A percentile compares a stretch with the other conserved stretches of the same genome.
These are phyloP conservation scores for Bacterosira constricta DNA, from an alignment of 108 stramenopile genomes.

Conservation along the genomic window DNA sequence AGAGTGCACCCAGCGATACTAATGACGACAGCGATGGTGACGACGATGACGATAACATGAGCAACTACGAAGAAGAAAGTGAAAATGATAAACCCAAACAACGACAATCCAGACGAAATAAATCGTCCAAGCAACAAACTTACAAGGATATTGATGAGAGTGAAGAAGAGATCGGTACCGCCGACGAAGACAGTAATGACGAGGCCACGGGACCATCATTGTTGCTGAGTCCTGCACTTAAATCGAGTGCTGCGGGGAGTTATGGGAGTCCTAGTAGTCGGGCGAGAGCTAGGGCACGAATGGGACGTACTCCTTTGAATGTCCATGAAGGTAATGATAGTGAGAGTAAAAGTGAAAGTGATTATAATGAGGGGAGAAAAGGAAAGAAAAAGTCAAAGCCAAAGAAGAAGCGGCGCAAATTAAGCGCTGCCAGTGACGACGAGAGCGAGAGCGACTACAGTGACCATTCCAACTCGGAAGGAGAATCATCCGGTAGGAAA, in stretches of 20 bases:
- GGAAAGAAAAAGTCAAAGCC: neutral
- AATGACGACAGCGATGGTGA: constrained; percentile 5
- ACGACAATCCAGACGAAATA: neutral
- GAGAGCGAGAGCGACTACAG: constrained; percentile 10
- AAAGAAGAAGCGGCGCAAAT: neutral
- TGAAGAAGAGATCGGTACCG: constrained; percentile 44
- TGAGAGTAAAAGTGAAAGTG: constrained; percentile 26
- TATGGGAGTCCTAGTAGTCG: constrained; percentile 27
- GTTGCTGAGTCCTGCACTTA: constrained; percentile 28
- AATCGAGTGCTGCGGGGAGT: constrained; percentile 1
- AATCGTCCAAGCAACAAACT: neutral
- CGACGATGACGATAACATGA: constrained; percentile 31
- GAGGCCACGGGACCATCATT: constrained; percentile 31
- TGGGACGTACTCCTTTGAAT: constrained; percentile 40
- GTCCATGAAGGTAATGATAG: constrained; percentile 41
- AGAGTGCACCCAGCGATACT: constrained; percentile 18
- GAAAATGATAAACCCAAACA: constrained; percentile 30
- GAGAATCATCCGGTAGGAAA: no score
- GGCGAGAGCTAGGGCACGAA: constrained; percentile 8
- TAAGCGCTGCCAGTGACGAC: constrained; percentile 10
- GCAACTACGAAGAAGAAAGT: constrained; percentile 30
- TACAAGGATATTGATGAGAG: constrained; percentile 4
- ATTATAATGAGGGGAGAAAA: neutral
- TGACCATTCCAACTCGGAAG: no score
- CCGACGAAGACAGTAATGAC: constrained; percentile 35